Conservation (phyloP, 805 yeast genomes). For the Brettanomyces nanus region DNA sequence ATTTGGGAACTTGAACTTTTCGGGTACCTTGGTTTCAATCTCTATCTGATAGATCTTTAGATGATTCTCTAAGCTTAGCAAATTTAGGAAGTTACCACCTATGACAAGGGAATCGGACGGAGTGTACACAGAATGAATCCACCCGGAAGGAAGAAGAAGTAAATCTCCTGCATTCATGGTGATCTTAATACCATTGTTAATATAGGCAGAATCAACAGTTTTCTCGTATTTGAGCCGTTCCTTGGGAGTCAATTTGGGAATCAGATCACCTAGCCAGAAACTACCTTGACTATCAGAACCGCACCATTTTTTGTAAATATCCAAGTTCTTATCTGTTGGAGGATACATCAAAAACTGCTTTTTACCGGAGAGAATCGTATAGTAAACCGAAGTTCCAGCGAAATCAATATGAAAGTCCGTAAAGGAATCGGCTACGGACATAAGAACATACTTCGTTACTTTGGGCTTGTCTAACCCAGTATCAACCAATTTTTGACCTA, state of each 20-base stretch:
- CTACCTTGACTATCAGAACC: slow-evolving; percentile 50
- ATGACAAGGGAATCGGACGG: slow-evolving; percentile 73
- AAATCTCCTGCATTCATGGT: slow-evolving; percentile 54
- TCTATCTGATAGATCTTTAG: slow-evolving; percentile 57
- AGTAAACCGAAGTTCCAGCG: slow-evolving; percentile 88
- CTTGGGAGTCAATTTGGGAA: slow-evolving; percentile 14
- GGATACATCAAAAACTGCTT: slow-evolving; percentile 75
- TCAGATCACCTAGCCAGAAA: slow-evolving; percentile 54
- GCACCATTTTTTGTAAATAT: slow-evolving; percentile 67
- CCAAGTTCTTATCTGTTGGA: slow-evolving; percentile 58
- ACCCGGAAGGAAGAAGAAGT: slow-evolving; percentile 80
- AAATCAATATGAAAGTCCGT: slow-evolving; percentile 91
- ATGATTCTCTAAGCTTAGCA: slow-evolving; percentile 55
- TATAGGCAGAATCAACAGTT: slow-evolving; percentile 16
- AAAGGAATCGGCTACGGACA: slow-evolving; percentile 74
- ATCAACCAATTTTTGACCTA: slow-evolving; percentile 2
- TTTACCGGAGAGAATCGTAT: slow-evolving; percentile 67
- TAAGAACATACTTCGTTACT: slow-evolving; percentile 70
- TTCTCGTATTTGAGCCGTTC: slow-evolving; percentile 5
- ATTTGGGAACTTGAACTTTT: slow-evolving; percentile 69
- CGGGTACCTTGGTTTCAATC: slow-evolving; percentile 59
- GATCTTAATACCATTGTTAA: slow-evolving; percentile 29
- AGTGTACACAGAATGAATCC: slow-evolving; percentile 88
- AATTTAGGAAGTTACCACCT: slow-evolving; percentile 81
- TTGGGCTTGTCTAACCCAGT: slow-evolving; percentile 34